Conservation (phyloP, 805 yeast genomes). For the Zygosaccharomyces lentus region DNA sequence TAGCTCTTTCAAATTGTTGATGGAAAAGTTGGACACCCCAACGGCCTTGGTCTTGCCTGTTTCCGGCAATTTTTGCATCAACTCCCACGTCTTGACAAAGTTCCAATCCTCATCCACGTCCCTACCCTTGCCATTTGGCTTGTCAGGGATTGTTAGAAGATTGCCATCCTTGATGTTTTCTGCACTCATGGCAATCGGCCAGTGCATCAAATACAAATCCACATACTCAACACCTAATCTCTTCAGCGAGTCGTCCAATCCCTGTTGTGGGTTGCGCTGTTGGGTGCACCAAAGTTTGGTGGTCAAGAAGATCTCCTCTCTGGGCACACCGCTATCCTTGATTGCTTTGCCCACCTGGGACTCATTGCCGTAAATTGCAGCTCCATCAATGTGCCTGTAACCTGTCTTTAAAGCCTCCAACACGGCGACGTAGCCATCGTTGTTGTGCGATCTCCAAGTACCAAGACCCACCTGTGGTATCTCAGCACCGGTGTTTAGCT, state of each 20-base stretch:
- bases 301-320: slow-evolving; percentile 64
- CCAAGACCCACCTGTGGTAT: slow-evolving; percentile 74
- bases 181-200: slow-evolving; percentile 62
- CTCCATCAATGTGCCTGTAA: slow-evolving; percentile 75
- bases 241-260: slow-evolving; percentile 54
- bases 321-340: slow-evolving; percentile 54
- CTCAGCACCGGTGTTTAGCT: slow-evolving; percentile 55
- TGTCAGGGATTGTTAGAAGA: slow-evolving; percentile 33
- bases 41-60: slow-evolving; percentile 55
- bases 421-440: slow-evolving; percentile 55
- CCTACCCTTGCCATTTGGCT: slow-evolving; percentile 36
- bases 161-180: slow-evolving; percentile 38
- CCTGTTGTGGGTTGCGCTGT: slow-evolving; percentile 46
- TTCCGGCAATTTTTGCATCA: slow-evolving; percentile 54
- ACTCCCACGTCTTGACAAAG: slow-evolving; percentile 57
- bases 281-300: slow-evolving; percentile 63
- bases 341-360: slow-evolving; percentile 56
- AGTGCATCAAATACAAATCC: slow-evolving; percentile 74
- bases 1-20: slow-evolving; percentile 47
- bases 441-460: slow-evolving; percentile 59
- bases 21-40: slow-evolving; percentile 74
- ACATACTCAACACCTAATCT: slow-evolving; percentile 70
- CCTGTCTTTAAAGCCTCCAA: slow-evolving; percentile 57
- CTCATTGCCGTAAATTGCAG: slow-evolving; percentile 65
- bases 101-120: slow-evolving; percentile 40